phyloP scores from a whole-genome alignment of 495 filamentous ascomycete species.

The Chaetomium fimeti region DNA sequence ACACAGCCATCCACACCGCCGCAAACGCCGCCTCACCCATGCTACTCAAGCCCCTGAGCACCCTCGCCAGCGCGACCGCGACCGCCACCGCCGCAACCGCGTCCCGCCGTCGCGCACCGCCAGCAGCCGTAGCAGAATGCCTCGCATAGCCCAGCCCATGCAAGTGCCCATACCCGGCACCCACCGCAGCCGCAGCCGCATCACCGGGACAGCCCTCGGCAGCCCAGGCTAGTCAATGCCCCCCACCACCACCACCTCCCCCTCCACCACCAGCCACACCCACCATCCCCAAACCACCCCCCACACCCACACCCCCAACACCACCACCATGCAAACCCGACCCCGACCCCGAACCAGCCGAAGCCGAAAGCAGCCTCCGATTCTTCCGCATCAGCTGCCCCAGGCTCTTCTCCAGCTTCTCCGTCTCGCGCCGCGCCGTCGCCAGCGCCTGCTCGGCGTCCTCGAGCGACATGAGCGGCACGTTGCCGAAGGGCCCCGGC shows the following conservation, averaged over 20 bases:
- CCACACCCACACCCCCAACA: constrained; percentile 9
- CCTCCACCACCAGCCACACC: not conserved
- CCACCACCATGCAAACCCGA: not conserved
- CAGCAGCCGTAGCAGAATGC: too few species aligned
- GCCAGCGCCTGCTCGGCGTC: constrained; percentile 61
- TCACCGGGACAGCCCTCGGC: not conserved
- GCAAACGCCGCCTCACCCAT: constrained; percentile 31
- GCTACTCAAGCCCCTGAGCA: constrained; percentile 22
- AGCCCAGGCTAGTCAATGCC: constrained; percentile 36
- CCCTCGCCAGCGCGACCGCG: constrained; percentile 29
- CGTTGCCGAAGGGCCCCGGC: constrained; percentile 43
- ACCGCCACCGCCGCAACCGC: constrained; percentile 20
- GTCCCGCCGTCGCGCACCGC: not conserved
- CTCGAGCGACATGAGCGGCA: constrained; percentile 54
- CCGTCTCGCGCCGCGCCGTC: constrained; percentile 62
- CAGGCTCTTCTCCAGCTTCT: constrained; percentile 66
- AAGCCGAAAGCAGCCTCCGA: constrained; percentile 39
- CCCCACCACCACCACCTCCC: constrained; percentile 18
- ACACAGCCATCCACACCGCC: constrained; percentile 33
- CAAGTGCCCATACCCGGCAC: not conserved
- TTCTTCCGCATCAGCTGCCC: constrained; percentile 62
- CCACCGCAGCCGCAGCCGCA: not conserved
- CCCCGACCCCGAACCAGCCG: not conserved
- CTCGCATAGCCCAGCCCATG: not conserved
- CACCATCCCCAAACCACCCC: constrained; percentile 16